Evolutionary conservation across 768 basidiomycete species (phyloP).

Genomic region (Phylloporus sp.): DNA sequence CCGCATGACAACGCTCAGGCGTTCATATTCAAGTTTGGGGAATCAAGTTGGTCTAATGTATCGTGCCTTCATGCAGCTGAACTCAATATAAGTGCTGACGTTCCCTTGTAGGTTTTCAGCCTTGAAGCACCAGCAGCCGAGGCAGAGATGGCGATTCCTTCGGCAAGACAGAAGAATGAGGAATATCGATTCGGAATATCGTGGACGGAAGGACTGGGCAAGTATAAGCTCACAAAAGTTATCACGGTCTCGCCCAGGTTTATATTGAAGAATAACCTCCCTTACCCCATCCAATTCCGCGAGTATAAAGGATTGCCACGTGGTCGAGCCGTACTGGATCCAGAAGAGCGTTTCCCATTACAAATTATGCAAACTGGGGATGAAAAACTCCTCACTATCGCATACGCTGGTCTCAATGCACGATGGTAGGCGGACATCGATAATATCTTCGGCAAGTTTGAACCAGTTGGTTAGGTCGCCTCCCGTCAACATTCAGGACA

Average conservation of each 20-base stretch:
- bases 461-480: slow-evolving; percentile 62
- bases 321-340: slow-evolving; percentile 56
- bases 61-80: slow-evolving; percentile 2
- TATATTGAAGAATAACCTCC: slow-evolving; percentile 78
- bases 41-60: slow-evolving; percentile 90
- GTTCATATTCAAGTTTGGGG: slow-evolving; percentile 73
- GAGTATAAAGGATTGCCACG: slow-evolving; percentile 74
- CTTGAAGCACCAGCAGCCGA: slow-evolving; percentile 94
- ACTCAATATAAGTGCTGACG: slow-evolving; percentile 4
- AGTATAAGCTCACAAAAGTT: slow-evolving; percentile 94
- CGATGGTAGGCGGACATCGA: slow-evolving; percentile 59
- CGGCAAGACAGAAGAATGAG: slow-evolving; percentile 56
- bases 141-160: slow-evolving; percentile 69
- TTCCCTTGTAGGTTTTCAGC: slow-evolving; percentile 58
- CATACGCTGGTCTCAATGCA: slow-evolving; percentile 80
- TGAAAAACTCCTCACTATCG: slow-evolving; percentile 77
- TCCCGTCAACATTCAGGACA: slow-evolving; percentile 87
- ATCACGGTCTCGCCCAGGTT: slow-evolving; percentile 90
- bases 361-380: slow-evolving; percentile 61
- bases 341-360: slow-evolving; percentile 68
- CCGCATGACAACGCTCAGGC: slow-evolving; percentile 76
- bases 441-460: background rate
- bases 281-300: slow-evolving; percentile 69
- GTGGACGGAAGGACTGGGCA: slow-evolving; percentile 92
- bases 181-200: slow-evolving; percentile 83